Percentiles rank a stretch among this genome's conserved stretches.
phyloP scores from a whole-genome alignment of 768 basidiomycete species.

The Pleurotus pulmonarius region DNA sequence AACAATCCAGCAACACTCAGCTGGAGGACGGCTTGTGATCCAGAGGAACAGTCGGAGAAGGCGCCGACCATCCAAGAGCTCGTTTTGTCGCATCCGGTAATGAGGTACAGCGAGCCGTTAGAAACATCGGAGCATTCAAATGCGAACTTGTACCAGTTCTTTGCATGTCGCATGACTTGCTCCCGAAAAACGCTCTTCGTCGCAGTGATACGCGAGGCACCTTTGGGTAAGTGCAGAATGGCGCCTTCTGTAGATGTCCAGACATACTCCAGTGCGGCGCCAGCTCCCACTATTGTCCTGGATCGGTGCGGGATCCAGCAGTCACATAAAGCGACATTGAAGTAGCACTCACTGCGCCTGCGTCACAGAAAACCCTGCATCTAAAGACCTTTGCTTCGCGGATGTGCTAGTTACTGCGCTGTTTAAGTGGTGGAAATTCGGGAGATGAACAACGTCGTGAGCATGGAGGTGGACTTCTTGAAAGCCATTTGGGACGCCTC shows the following conservation, averaged over 20 bases:
- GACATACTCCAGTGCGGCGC: background rate
- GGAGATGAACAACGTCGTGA: background rate
- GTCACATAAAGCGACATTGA: background rate
- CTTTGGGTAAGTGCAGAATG: slow-evolving; percentile 15
- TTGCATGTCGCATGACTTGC: slow-evolving; percentile 8
- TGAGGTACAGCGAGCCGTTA: slow-evolving; percentile 10
- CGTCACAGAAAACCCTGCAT: background rate
- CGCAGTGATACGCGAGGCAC: slow-evolving; percentile 10
- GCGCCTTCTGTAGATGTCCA: slow-evolving; percentile 12
- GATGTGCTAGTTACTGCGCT: background rate
- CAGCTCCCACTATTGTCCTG: background rate
- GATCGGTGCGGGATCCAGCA: background rate
- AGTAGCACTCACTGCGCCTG: background rate
- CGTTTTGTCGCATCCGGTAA: slow-evolving; percentile 17
- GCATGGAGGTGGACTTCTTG: slow-evolving; percentile 1
- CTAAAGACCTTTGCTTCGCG: background rate
- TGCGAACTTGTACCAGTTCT: slow-evolving; percentile 12
- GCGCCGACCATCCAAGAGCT: slow-evolving; percentile 15
- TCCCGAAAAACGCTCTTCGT: slow-evolving; percentile 9
- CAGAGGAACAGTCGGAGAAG: slow-evolving; percentile 2
- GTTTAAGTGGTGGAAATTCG: background rate
- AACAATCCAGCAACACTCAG: background rate
- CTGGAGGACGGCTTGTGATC: background rate
- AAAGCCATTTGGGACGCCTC: slow-evolving; percentile 7
- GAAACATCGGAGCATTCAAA: background rate